Evolutionary conservation across 352 stramenopile species (phyloP), one percentile per base, ranked within the genome.

Genomic region (Globisporangium splendens): DNA sequence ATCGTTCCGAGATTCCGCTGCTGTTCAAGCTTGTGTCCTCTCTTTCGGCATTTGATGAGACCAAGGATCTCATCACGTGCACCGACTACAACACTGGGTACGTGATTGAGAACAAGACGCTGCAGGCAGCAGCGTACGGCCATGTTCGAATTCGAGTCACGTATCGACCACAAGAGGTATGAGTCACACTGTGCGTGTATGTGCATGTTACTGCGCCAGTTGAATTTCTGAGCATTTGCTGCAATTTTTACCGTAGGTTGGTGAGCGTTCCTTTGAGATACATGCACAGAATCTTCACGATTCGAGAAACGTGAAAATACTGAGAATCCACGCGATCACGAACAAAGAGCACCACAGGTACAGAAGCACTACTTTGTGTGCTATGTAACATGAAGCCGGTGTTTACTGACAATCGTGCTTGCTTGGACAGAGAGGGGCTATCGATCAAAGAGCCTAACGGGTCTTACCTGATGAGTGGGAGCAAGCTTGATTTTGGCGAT

Each of bases 261-360:
- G 87, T 24, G 87, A 96, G 46, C 67, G 78, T 1, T 93, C 90
- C 62, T 93, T 96, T 61, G 85, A 95, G 65, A 87, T 96, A 50
- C 79, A 93, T 38, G 80, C 83, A 0, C 85, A 96, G 52, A 96
- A 96, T 50, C 57, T 96, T 8, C 85, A 96, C 33, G 84, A 96
- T 51, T 78, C 82, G 5, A 68, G 85, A 43, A 96, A 96, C 54
- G 74, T 93, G 4, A 96, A 95, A 46, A 91, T 78, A n/a, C 66
- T 96, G 5, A 87, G 76, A 46, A 89, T 96, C 17, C 87, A 96
- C 58, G 80, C 85, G 7, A 85, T 94, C 18, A 91, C 86, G 20
- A 93, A 91, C 70, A 90, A 94, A 60, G 87, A 96, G 49, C 87
- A 95, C 39, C 87, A 96, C 62, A 75, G 86, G 86, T 95, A 62